phyloP scores from a whole-genome alignment of 2,329 filamentous ascomycete genomes.

The Boeremia lycopersici region DNA sequence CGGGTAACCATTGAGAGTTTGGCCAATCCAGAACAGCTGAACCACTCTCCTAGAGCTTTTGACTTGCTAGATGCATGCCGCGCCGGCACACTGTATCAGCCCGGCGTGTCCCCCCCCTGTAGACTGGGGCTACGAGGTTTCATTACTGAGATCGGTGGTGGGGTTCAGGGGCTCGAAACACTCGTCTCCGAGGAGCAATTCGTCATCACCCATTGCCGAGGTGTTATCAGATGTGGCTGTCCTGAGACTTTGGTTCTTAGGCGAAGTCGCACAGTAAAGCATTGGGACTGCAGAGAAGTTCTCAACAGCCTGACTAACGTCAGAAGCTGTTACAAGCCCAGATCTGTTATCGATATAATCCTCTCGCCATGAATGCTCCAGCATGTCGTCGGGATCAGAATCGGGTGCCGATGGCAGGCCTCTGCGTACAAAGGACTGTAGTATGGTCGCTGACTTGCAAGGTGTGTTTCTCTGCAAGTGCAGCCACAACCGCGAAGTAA shows the following conservation, averaged over 20 bases:
- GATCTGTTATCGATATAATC: neutral
- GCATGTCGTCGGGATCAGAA: neutral
- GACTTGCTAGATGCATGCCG: no score
- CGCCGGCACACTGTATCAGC: no score
- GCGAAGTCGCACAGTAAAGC: neutral
- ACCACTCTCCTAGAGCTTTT: no score
- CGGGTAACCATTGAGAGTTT: no score
- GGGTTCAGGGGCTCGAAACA: neutral
- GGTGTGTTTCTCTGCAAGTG: conserved; percentile 18
- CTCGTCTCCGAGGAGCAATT: conserved; percentile 6
- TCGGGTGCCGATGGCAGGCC: neutral
- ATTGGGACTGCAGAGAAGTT: neutral
- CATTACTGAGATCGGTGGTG: neutral
- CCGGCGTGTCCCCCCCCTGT: no score
- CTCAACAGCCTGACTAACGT: neutral
- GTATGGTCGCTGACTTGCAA: conserved; percentile 6
- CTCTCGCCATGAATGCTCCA: neutral
- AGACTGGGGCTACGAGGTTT: neutral
- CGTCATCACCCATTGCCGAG: neutral
- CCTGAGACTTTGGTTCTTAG: neutral
- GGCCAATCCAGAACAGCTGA: no score
- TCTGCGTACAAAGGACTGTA: conserved; percentile 18
- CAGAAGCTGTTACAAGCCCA: neutral
- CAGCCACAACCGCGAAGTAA: conserved; percentile 21
- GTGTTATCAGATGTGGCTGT: neutral